Evolutionary conservation across 371 early-diverging fungal genomes (phyloP).

Genomic region (Mortierella sp.): DNA sequence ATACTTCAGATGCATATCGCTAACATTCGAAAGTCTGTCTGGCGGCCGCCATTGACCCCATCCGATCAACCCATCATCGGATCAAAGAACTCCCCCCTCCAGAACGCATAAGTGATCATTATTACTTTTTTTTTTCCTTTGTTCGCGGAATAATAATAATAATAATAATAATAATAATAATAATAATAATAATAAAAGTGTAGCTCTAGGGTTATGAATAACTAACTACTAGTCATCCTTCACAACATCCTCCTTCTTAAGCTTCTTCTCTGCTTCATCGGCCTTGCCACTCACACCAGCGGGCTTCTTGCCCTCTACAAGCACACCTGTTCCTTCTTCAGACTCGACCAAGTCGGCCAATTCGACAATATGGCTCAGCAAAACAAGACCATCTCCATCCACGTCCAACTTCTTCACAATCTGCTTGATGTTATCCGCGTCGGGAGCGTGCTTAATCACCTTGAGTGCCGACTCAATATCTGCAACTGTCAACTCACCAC

Average conservation of each 20-base stretch:
- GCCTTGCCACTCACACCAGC: slow-evolving; percentile 12
- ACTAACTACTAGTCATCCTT: slow-evolving; percentile 32
- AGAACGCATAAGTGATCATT: too few relatives aligned
- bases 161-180: too few relatives aligned
- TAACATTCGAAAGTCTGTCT: too few relatives aligned
- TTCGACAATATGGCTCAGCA: slow-evolving; percentile 57
- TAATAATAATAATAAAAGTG: background rate
- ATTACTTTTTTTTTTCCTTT: too few relatives aligned
- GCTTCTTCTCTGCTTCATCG: slow-evolving; percentile 40
- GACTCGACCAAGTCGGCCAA: slow-evolving; percentile 53
- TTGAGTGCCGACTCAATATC: slow-evolving; percentile 73
- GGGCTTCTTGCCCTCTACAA: slow-evolving; percentile 53
- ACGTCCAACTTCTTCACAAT: slow-evolving; percentile 73
- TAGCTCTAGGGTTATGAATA: too few relatives aligned
- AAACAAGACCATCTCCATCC: slow-evolving; percentile 64
- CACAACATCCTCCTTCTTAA: slow-evolving; percentile 56
- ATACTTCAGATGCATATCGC: too few relatives aligned
- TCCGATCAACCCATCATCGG: too few relatives aligned
- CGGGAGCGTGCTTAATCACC: slow-evolving; percentile 70
- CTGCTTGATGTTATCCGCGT: slow-evolving; percentile 69
- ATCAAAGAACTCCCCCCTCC: too few relatives aligned
- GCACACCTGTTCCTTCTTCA: slow-evolving; percentile 58
- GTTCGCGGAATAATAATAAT: too few relatives aligned
- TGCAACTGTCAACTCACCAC: slow-evolving; percentile 67
- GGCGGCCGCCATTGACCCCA: too few relatives aligned